phyloP scores from a whole-genome alignment of 306 rosid species.

The Rubus parviflorus region DNA sequence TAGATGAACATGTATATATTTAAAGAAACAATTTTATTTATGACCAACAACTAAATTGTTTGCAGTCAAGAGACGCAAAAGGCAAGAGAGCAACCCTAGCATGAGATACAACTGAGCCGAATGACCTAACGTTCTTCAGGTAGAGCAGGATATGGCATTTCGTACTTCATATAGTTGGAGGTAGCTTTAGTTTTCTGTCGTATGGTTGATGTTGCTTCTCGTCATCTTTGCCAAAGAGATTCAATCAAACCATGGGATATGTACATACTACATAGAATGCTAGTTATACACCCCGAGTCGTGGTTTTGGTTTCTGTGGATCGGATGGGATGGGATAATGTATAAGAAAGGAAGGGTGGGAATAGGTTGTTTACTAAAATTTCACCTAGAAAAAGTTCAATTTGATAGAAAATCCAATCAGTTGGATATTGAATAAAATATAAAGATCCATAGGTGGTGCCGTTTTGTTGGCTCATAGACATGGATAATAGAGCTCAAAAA shows the following conservation, averaged over 20 bases:
- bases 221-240: background rate
- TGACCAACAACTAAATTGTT: slow-evolving; percentile 8
- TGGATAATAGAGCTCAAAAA: background rate
- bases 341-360: background rate
- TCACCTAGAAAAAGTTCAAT: background rate
- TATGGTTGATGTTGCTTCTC: background rate
- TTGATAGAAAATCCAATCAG: background rate
- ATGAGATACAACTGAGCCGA: slow-evolving; percentile 25
- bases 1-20: background rate
- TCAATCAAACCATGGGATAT: background rate
- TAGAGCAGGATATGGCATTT: background rate
- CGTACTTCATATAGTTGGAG: background rate
- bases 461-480: background rate
- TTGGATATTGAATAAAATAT: background rate
- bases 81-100: slow-evolving; percentile 97
- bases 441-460: background rate
- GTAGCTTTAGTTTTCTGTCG: background rate
- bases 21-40: slow-evolving; percentile 7
- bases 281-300: background rate
- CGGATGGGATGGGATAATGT: background rate
- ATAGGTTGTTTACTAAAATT: background rate
- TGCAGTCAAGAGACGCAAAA: slow-evolving; percentile 90
- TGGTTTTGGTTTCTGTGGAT: background rate
- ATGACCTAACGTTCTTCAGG: background rate
- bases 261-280: background rate